These are phyloP conservation scores for Leccinellum rugosiceps DNA, from an alignment of 768 basidiomycete genomes.

Conservation along the genomic window DNA sequence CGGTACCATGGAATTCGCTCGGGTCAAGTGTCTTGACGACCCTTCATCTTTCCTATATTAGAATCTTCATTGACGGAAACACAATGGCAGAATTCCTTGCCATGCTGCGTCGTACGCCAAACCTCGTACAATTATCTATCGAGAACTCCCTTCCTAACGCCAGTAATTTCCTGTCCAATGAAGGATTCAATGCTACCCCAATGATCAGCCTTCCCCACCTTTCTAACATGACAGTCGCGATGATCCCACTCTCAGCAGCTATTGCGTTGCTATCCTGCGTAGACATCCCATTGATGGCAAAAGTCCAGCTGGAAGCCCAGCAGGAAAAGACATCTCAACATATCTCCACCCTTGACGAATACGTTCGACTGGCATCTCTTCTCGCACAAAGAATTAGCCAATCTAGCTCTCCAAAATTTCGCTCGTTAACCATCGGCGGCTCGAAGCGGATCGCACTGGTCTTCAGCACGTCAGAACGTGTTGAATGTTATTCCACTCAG, in stretches of 20 bases:
- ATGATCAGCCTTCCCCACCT: background rate
- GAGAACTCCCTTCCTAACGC: background rate
- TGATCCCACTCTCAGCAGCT: background rate
- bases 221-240: background rate
- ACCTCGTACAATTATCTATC: background rate
- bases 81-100: background rate
- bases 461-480: background rate
- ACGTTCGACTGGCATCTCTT: background rate
- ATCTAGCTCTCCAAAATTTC: background rate
- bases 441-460: background rate
- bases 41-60: background rate
- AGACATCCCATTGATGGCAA: background rate
- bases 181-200: background rate
- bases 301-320: background rate
- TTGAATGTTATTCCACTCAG: background rate
- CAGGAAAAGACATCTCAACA: too few relatives aligned
- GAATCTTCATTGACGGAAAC: background rate
- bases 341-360: too few relatives aligned
- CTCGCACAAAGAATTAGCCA: background rate
- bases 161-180: background rate
- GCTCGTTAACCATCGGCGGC: background rate
- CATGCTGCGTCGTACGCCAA: too few relatives aligned
- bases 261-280: background rate
- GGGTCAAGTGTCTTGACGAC: background rate
- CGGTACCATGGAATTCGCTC: background rate